phyloP scores from a whole-genome alignment of 768 basidiomycete species.

The Paxillus ammoniavirescens region DNA sequence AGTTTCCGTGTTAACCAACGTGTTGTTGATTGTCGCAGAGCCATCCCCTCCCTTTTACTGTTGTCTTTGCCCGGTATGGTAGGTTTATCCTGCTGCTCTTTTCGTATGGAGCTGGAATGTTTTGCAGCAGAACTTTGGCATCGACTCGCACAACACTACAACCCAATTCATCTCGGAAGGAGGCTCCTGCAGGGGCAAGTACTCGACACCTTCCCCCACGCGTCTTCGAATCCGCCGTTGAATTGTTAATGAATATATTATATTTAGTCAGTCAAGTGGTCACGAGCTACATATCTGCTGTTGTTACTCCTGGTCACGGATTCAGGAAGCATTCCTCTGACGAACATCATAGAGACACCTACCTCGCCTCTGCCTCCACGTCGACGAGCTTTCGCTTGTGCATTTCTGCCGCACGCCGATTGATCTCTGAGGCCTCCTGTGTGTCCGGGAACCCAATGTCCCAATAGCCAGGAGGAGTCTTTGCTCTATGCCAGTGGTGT shows the following conservation, averaged over 20 bases:
- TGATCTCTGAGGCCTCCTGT: slow-evolving; percentile 77
- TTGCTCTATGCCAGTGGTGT: slow-evolving; percentile 64
- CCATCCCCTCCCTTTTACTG: slow-evolving; percentile 48
- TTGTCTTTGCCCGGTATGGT: slow-evolving; percentile 62
- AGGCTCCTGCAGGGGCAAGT: slow-evolving; percentile 47
- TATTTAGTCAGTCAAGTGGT: slow-evolving; percentile 10
- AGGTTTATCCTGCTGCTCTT: slow-evolving; percentile 6
- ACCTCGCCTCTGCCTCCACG: slow-evolving; percentile 60
- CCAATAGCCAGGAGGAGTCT: slow-evolving; percentile 88
- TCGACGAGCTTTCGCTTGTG: slow-evolving; percentile 59
- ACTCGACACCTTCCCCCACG: slow-evolving; percentile 46
- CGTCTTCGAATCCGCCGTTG: slow-evolving; percentile 4
- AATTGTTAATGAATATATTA: slow-evolving; percentile 4
- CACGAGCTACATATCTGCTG: slow-evolving; percentile 29
- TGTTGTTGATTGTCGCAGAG: slow-evolving; percentile 37
- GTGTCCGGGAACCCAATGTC: slow-evolving; percentile 87
- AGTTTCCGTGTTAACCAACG: neutral
- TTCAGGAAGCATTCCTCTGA: neutral
- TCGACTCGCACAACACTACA: slow-evolving; percentile 53
- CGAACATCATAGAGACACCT: slow-evolving; percentile 22
- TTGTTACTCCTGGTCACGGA: slow-evolving; percentile 13
- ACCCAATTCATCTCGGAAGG: slow-evolving; percentile 53
- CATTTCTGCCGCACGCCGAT: slow-evolving; percentile 70
- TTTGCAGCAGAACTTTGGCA: slow-evolving; percentile 47
- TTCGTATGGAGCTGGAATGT: slow-evolving; percentile 1